Evolutionary conservation across 768 basidiomycete species (phyloP), one percentile per base, ranked within the genome.

Genomic region (Austroboletus eburneus): DNA sequence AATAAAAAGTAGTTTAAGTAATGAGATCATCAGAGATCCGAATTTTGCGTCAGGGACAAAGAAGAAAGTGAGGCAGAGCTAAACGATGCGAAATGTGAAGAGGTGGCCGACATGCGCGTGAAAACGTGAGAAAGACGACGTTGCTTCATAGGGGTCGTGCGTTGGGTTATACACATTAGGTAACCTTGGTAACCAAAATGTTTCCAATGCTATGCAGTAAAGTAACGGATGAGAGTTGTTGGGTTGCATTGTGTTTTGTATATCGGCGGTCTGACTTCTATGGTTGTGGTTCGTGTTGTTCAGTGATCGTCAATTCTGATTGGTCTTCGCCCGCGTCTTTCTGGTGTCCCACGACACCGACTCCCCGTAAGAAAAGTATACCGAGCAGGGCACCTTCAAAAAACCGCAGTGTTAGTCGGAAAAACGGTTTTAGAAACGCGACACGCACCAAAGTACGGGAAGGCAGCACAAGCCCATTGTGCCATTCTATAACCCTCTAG

Each of bases 391-490:
- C 45, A 29, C 59, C 69, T 69, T 46, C 18, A 10, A 12, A 29
- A 6, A 25, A 41, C 23, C 3, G 23, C 2, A 20, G 4, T 3
- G 17, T 57, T 21, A 55, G 37, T 8, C 24, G 7, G 5, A 18
- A 8, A 30, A 7, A 37, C 13, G 34, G n/a, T n/a, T n/a, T n/a
- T n/a, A n/a, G n/a, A n/a, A 42, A 18, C 13, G 12, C 6, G 17
- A 32, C 5, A 43, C 51, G 20, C 54, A 82, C 85, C 80, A 24
- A 80, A 54, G 24, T 80, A 61, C 5, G 80, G 78, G 60, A 88
- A 86, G 9, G 73, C 79, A 49, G 81, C 80, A 8, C 66, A 63
- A 0, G 76, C 73, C 85, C 85, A 90, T 53, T 83, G 75, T 3
- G 85, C 85, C 17, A 77, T 73, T 27, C 70, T 67, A 59, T 86